Evolutionary conservation across 164 flowering plant species (phyloP), one percentile per base, ranked within the genome.

Genomic region (Stephania japonica): DNA sequence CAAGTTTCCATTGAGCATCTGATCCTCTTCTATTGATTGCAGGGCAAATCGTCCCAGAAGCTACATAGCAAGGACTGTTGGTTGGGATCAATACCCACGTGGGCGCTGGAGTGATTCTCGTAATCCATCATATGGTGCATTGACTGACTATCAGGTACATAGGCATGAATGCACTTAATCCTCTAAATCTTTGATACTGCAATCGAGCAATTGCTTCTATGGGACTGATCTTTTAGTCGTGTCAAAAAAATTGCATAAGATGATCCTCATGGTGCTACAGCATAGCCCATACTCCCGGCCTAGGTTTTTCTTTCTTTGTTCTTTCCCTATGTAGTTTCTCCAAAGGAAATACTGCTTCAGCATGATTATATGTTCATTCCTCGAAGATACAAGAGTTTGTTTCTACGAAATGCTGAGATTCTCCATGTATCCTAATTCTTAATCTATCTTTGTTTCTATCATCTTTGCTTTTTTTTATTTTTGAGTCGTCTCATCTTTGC

Each of bases 31-130:
- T 74, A 61, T 24, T 49, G 69, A 72, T 83, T 65, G 42, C 76
- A 94, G 97, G 99, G 97, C 97, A 50, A 94, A 91, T 82, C 97
- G 97, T 85, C 99, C 99, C 43, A 92, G 88, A 77, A 91, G 97
- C 80, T 94, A 94, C 74, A 78, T 94, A 53, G 79, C 96, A 65
- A 85, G 97, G 82, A 94, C 97, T 50, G 70, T 75, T 10, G 93
- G 89, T 7, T 92, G 99, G 99, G 97, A 91, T n/a, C 89, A 87
- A 64, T 94, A 84, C 75, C 98, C 98, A 43, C 87, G 72, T 77
- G 98, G 98, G 19, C 84, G 92, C 69, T 94, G 98, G 98, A 89
- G 89, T 75, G 94, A 91, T 87, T 88, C 99, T 68, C 68, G 85
- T 53, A 92, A 85, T 85, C 87, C 99, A 59, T 89, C 95, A 32